Evolutionary conservation across 768 basidiomycete species (phyloP), one percentile per base, ranked within the genome.

Genomic region (Boletus rufocinnamomeus): DNA sequence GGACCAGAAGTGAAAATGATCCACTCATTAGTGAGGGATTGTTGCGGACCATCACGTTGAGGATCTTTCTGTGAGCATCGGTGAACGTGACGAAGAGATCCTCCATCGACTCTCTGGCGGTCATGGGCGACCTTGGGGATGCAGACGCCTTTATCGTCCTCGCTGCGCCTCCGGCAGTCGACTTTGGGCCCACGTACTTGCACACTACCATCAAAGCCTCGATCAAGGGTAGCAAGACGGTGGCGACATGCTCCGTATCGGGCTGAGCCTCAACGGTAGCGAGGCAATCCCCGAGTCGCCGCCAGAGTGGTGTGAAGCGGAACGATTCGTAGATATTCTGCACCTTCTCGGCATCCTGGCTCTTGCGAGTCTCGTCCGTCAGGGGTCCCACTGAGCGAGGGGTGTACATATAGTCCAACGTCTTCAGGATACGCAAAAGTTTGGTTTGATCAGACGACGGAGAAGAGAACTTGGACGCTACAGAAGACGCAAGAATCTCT

Each of bases 161-260:
- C 16, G 78, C 74, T 35, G 81, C 63, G 30, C 69, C 73, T 17
- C 76, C 76, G 0, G 75, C 63, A n/a, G 78, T 66, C 3, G 80
- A 75, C 64, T 88, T 88, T 8, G 88, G 78, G 9, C 89, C 90
- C 30, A 91, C 91, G 71, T 95, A 93, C 74, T 97, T 97, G 83
- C 93, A 97, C 40, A 99, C 93, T 2, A 99, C 95, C 96, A 99
- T 98, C 59, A 99, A 77, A 2, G 95, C 85, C 73, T 99, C 97
- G 59, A 99, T 97, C 48, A 98, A 80, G 13, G 97, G 97, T 34
- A 99, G 78, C 2, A 99, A 79, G 16, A 98, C 93, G 2, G 91
- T 95, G 5, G 93, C 93, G 50, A 96, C 86, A 69, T 97, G 91
- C 57, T 92, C 91, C 44, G 87, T 85, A 61, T 91, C 87, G 0